Percentiles rank a stretch among this genome's conserved stretches.
These are phyloP conservation scores for Podaxis mareebaensis DNA, from an alignment of 768 basidiomycete genomes.

Conservation along the genomic window DNA sequence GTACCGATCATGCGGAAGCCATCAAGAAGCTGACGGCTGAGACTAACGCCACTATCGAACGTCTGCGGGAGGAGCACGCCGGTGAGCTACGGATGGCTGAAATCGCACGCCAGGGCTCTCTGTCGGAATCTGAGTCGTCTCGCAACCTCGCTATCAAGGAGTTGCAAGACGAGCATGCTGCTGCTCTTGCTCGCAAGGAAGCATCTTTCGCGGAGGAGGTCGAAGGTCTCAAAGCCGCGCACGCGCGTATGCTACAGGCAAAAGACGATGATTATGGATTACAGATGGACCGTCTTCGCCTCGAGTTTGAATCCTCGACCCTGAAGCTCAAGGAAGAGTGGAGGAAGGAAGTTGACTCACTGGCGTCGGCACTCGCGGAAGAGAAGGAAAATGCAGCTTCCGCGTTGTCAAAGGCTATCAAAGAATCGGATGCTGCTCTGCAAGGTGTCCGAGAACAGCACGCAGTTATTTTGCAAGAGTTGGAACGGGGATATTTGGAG, in stretches of 20 bases:
- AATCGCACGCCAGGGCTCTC: slow-evolving; percentile 70
- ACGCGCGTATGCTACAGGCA: slow-evolving; percentile 49
- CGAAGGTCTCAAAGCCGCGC: slow-evolving; percentile 65
- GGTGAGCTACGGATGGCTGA: slow-evolving; percentile 73
- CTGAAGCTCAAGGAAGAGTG: slow-evolving; percentile 57
- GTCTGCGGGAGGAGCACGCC: slow-evolving; percentile 76
- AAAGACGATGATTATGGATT: slow-evolving; percentile 64
- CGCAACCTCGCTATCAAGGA: slow-evolving; percentile 60
- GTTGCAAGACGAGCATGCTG: slow-evolving; percentile 72
- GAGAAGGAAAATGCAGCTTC: slow-evolving; percentile 46
- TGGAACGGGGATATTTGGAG: slow-evolving; percentile 57
- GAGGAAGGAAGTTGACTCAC: slow-evolving; percentile 48
- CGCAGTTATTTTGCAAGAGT: slow-evolving; percentile 49
- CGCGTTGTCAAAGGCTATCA: slow-evolving; percentile 14
- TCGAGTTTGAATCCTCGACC: slow-evolving; percentile 56
- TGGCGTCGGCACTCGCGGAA: slow-evolving; percentile 43
- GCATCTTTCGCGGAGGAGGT: slow-evolving; percentile 62
- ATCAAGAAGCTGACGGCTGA: slow-evolving; percentile 65
- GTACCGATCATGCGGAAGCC: slow-evolving; percentile 66
- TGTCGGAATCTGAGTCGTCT: slow-evolving; percentile 74
- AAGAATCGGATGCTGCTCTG: slow-evolving; percentile 20
- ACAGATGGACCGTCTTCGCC: slow-evolving; percentile 59
- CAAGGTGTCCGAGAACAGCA: slow-evolving; percentile 53
- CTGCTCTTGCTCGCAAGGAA: slow-evolving; percentile 68
- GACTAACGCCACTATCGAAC: slow-evolving; percentile 60